Conservation (phyloP, 2,329 filamentous ascomycete species). For the Monosporascus sp. region DNA sequence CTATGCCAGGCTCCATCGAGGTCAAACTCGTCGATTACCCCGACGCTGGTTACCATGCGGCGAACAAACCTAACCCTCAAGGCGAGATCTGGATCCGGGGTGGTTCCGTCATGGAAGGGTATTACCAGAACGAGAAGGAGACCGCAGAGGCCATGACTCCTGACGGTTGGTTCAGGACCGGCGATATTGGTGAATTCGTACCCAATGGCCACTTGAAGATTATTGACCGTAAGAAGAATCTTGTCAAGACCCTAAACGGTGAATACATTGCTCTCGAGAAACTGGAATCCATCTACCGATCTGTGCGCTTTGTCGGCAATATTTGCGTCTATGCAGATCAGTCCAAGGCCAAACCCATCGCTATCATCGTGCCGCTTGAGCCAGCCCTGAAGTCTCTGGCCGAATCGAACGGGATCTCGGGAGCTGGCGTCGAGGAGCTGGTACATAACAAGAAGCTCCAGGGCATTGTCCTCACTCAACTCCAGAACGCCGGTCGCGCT, state of each 20-base stretch:
- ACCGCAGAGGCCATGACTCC: slow-evolving; percentile 62
- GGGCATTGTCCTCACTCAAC: slow-evolving; percentile 55
- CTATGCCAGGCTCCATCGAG: slow-evolving; percentile 68
- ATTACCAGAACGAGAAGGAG: slow-evolving; percentile 74
- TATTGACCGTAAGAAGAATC: slow-evolving; percentile 85
- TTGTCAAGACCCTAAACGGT: slow-evolving; percentile 76
- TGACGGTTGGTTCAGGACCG: slow-evolving; percentile 85
- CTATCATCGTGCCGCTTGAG: slow-evolving; percentile 52
- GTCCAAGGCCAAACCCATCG: slow-evolving; percentile 46
- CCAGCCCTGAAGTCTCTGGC: slow-evolving; percentile 50
- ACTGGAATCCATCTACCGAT: slow-evolving; percentile 49
- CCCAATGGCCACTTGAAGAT: slow-evolving; percentile 65
- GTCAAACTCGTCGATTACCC: slow-evolving; percentile 81
- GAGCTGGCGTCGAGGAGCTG: slow-evolving; percentile 58
- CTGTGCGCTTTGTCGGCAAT: slow-evolving; percentile 45
- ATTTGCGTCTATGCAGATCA: slow-evolving; percentile 51
- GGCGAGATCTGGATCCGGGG: slow-evolving; percentile 88
- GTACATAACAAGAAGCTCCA: slow-evolving; percentile 63
- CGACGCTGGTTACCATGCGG: slow-evolving; percentile 74
- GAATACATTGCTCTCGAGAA: slow-evolving; percentile 83
- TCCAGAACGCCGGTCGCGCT: slow-evolving; percentile 55
- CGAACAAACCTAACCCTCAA: slow-evolving; percentile 70
- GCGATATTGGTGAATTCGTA: slow-evolving; percentile 78
- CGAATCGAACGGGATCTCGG: slow-evolving; percentile 41
- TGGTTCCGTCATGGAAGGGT: slow-evolving; percentile 62